Conservation (phyloP, 257 asterid species). For the Jacaranda mimosifolia region DNA sequence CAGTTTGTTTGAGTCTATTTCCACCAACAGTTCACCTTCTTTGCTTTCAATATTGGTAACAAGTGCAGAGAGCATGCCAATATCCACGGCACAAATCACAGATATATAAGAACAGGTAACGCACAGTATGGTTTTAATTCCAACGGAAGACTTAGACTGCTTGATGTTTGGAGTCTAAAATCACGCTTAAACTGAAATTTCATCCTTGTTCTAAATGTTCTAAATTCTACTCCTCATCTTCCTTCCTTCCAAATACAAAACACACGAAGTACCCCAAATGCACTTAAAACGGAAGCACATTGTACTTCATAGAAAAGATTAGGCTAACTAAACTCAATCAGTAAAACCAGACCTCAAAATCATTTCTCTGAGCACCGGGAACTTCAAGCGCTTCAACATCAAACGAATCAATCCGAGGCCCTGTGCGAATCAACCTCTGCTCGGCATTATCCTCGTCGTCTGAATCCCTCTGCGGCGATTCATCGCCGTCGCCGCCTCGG, state of each 20-base stretch:
- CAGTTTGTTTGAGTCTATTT: slow-evolving; percentile 1
- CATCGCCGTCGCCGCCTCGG: slow-evolving; percentile 50
- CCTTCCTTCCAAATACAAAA: background rate
- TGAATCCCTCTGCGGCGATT: slow-evolving; percentile 63
- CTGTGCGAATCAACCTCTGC: slow-evolving; percentile 93
- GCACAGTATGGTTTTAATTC: background rate
- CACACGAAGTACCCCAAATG: slow-evolving; percentile 17
- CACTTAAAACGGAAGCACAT: slow-evolving; percentile 5
- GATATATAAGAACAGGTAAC: background rate
- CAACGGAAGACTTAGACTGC: background rate
- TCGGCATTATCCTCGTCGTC: slow-evolving; percentile 83
- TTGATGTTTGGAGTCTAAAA: slow-evolving; percentile 23
- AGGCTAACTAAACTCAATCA: slow-evolving; percentile 20
- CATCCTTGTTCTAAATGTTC: background rate
- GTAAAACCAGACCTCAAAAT: slow-evolving; percentile 66
- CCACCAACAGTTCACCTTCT: slow-evolving; percentile 4
- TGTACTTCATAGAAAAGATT: background rate
- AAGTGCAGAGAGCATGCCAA: background rate
- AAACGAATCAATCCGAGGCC: slow-evolving; percentile 93
- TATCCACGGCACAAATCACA: background rate
- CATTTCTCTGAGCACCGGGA: slow-evolving; percentile 82
- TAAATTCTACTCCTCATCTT: slow-evolving; percentile 1
- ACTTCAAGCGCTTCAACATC: slow-evolving; percentile 97
- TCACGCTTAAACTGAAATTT: slow-evolving; percentile 21
- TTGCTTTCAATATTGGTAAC: background rate